Evolutionary conservation across 2,329 filamentous ascomycete species (phyloP).

Genomic region (Colletotrichum lini): DNA sequence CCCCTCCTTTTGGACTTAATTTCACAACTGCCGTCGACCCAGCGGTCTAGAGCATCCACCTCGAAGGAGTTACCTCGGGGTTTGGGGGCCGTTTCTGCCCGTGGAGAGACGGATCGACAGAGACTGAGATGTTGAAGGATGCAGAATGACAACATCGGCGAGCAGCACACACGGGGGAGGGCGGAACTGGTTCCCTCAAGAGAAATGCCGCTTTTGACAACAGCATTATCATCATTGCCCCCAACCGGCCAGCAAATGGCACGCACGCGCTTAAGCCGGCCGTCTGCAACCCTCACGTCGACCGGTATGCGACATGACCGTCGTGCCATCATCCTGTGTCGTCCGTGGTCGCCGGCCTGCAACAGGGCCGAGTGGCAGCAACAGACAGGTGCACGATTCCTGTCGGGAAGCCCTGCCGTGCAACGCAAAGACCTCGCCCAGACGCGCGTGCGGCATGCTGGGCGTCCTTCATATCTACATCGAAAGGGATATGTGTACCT

Average conservation of each 20-base stretch:
- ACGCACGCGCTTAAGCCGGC: conserved; percentile 22
- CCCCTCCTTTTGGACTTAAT: not conserved
- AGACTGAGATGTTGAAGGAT: not conserved
- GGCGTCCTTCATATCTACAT: not conserved
- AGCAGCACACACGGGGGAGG: conserved; percentile 8
- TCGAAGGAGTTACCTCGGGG: not conserved
- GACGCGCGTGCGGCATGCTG: not conserved
- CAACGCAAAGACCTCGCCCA: conserved; percentile 17
- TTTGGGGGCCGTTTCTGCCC: not conserved
- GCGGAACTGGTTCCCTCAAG: not conserved
- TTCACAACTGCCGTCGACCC: not conserved
- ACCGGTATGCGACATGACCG: conserved; percentile 19
- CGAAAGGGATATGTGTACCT: too few species aligned
- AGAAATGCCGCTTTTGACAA: conserved; percentile 22
- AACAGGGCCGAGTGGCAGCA: conserved; percentile 14
- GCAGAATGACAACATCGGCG: not conserved
- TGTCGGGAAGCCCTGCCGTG: conserved; percentile 23
- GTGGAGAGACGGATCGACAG: not conserved
- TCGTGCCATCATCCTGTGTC: not conserved
- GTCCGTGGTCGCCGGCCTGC: conserved; percentile 5
- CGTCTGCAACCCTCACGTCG: conserved; percentile 17
- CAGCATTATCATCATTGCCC: too few species aligned
- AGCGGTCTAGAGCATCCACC: not conserved
- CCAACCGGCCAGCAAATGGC: conserved; percentile 21
- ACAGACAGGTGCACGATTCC: conserved; percentile 19